These are phyloP conservation scores for Rostrohypoxylon terebratum DNA, from an alignment of 495 filamentous ascomycete genomes.

Conservation along the genomic window DNA sequence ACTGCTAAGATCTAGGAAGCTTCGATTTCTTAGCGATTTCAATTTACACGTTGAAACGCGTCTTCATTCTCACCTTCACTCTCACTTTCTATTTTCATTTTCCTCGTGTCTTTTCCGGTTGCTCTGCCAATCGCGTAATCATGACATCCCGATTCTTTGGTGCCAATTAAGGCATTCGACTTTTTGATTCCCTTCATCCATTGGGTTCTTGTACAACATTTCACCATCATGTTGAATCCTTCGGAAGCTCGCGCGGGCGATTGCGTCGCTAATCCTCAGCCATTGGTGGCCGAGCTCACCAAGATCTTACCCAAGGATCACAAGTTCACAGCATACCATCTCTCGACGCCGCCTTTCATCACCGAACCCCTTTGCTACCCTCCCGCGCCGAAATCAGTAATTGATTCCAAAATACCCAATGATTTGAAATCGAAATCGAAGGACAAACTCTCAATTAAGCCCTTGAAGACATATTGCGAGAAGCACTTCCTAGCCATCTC, in stretches of 20 bases:
- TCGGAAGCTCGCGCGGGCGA: conserved; percentile 39
- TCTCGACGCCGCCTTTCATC: conserved; percentile 83
- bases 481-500: conserved; percentile 86
- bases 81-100: no score
- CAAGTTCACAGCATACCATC: conserved; percentile 81
- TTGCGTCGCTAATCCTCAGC: conserved; percentile 41
- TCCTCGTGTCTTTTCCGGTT: neutral
- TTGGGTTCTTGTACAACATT: neutral
- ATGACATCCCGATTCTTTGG: conserved; percentile 7
- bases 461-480: conserved; percentile 80
- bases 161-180: conserved; percentile 20
- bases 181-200: neutral
- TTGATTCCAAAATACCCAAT: neutral
- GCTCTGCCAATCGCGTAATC: neutral
- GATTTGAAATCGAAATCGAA: neutral
- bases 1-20: no score
- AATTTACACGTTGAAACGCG: conserved; percentile 21
- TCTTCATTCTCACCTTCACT: no score
- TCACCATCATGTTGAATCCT: conserved; percentile 45
- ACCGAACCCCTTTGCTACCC: conserved; percentile 82
- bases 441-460: conserved; percentile 42
- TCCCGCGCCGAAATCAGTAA: conserved; percentile 73
- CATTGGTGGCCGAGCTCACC: conserved; percentile 68
- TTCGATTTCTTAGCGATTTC: conserved; percentile 3
- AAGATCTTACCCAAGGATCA: conserved; percentile 75